Percentiles rank a stretch among this genome's conserved stretches.
Conservation (phyloP, 257 asterid species). For the Coffea canephora region DNA sequence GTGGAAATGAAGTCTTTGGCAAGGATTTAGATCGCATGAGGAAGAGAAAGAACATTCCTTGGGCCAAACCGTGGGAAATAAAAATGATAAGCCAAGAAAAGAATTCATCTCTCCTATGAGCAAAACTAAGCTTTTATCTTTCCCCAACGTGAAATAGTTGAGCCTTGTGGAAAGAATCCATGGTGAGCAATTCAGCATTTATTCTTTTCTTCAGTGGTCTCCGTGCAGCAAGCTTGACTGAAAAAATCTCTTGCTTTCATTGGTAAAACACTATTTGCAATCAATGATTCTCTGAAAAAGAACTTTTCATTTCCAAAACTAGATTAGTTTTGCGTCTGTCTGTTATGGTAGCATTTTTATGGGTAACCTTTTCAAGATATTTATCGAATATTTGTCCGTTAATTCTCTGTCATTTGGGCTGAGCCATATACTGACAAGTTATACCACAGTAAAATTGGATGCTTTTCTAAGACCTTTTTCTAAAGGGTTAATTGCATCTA, state of each 20-base stretch:
- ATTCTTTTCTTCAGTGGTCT: constrained; percentile 30
- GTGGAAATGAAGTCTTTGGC: constrained; percentile 39
- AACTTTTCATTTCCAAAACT: too few species aligned
- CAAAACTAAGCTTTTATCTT: constrained; percentile 29
- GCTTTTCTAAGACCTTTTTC: too few species aligned
- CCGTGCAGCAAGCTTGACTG: neutral
- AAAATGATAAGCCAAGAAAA: constrained; percentile 44
- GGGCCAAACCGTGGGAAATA: constrained; percentile 46
- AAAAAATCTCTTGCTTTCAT: neutral
- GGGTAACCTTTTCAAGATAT: too few species aligned
- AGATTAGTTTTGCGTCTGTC: too few species aligned
- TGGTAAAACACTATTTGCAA: neutral
- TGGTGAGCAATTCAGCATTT: constrained; percentile 5
- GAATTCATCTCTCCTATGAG: constrained; percentile 35
- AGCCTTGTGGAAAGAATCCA: constrained; percentile 15
- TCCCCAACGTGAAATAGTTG: constrained; percentile 21
- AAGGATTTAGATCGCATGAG: constrained; percentile 25
- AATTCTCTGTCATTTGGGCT: too few species aligned
- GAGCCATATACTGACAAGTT: too few species aligned
- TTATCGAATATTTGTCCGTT: too few species aligned
- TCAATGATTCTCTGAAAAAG: neutral
- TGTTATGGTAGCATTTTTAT: too few species aligned
- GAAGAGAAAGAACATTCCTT: constrained; percentile 64
- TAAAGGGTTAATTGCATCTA: too few species aligned
- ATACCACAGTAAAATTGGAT: too few species aligned